These are phyloP conservation scores for Mycena indigotica DNA, from an alignment of 768 basidiomycete genomes.

Conservation along the genomic window DNA sequence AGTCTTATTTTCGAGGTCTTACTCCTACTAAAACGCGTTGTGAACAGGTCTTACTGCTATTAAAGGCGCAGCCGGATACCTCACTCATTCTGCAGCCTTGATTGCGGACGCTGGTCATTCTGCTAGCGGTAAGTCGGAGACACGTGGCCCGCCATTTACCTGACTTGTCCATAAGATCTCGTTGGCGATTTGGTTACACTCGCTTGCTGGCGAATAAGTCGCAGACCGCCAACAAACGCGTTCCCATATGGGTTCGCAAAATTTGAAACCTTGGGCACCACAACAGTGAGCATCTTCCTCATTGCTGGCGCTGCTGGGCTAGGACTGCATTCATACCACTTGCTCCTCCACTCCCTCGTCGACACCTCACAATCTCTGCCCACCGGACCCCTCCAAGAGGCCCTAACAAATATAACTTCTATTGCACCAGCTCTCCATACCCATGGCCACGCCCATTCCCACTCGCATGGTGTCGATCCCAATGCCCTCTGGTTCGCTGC, in stretches of 20 bases:
- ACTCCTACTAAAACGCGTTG: too few species aligned
- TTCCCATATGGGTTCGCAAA: conserved; percentile 93
- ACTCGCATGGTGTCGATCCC: conserved; percentile 57
- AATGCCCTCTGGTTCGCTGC: conserved; percentile 98
- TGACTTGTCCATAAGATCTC: conserved; percentile 1
- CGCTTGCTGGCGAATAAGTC: conserved; percentile 88
- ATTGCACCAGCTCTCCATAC: conserved; percentile 59
- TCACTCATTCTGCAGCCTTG: conserved; percentile 86
- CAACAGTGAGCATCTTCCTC: conserved; percentile 83
- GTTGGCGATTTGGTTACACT: conserved; percentile 30
- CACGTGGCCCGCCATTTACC: background rate
- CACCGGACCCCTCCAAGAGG: conserved; percentile 62
- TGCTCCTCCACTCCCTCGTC: conserved; percentile 51
- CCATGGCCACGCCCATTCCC: conserved; percentile 54
- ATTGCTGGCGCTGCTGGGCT: conserved; percentile 83
- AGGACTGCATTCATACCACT: conserved; percentile 75
- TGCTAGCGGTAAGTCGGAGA: conserved; percentile 64
- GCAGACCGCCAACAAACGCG: conserved; percentile 72
- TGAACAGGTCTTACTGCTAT: conserved; percentile 80
- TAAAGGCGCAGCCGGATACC: conserved; percentile 89
- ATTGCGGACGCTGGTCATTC: conserved; percentile 95
- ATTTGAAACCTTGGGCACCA: conserved; percentile 95
- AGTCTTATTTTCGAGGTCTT: too few species aligned
- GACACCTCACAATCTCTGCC: conserved; percentile 66
- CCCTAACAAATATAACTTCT: conserved; percentile 59